Percentiles rank a stretch among this genome's conserved stretches.
phyloP scores from a whole-genome alignment of 805 yeast species.

The Pichia phayaonensis region DNA sequence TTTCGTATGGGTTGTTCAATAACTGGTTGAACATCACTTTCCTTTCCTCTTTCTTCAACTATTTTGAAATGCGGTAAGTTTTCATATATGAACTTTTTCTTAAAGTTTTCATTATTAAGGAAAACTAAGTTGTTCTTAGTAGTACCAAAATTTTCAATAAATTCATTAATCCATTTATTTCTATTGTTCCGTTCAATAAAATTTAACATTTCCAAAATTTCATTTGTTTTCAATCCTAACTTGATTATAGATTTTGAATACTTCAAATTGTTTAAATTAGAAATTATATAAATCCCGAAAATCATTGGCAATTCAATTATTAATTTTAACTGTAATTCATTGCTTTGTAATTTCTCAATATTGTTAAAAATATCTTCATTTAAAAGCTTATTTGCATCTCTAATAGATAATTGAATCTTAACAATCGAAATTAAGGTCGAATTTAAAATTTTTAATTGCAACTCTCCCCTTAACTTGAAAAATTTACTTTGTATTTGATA shows the following conservation, averaged over 20 bases:
- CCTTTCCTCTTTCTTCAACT: not conserved
- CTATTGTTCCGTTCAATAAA: slow-evolving; percentile 51
- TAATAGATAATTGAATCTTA: slow-evolving; percentile 30
- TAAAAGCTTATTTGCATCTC: slow-evolving; percentile 27
- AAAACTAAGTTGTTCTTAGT: slow-evolving; percentile 25
- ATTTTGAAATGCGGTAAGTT: not conserved
- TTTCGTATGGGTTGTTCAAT: slow-evolving; percentile 4
- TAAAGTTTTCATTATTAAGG: slow-evolving; percentile 15
- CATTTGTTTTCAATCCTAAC: slow-evolving; percentile 37
- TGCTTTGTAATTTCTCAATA: slow-evolving; percentile 25
- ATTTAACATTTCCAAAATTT: slow-evolving; percentile 47
- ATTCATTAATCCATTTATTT: slow-evolving; percentile 56
- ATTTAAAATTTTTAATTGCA: slow-evolving; percentile 29
- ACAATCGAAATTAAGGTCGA: slow-evolving; percentile 30
- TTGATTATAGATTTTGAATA: slow-evolving; percentile 41
- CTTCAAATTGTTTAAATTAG: slow-evolving; percentile 48
- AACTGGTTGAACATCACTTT: not conserved
- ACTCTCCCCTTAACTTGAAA: slow-evolving; percentile 25
- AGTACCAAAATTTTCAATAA: slow-evolving; percentile 32
- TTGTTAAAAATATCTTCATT: slow-evolving; percentile 26
- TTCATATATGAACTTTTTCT: slow-evolving; percentile 5
- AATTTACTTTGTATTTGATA: slow-evolving; percentile 32
- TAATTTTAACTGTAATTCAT: slow-evolving; percentile 26
- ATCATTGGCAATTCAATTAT: slow-evolving; percentile 63
- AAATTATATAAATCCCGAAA: slow-evolving; percentile 63